A percentile compares a stretch with the other conserved stretches of the same genome.
Evolutionary conservation across 768 basidiomycete genomes (phyloP).

Genomic region (Tulasnella calospora): DNA sequence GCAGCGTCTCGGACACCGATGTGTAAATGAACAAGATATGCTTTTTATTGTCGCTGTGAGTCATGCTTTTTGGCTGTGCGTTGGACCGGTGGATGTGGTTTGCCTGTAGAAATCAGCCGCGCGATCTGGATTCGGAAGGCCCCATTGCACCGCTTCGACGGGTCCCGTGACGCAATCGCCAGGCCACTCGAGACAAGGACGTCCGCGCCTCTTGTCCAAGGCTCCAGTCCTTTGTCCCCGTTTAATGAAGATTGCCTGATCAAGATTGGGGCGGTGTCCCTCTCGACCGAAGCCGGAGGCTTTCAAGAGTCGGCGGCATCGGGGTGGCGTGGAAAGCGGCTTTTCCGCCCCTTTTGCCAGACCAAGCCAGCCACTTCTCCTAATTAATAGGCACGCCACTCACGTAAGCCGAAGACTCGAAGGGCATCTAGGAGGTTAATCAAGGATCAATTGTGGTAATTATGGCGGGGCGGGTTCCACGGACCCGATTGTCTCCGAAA

Average conservation of each 20-base stretch:
- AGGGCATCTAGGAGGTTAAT: neutral
- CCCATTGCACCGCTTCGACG: neutral
- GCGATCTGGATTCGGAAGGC: neutral
- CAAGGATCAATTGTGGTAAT: neutral
- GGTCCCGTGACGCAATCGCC: neutral
- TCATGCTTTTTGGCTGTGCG: neutral
- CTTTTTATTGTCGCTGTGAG: slow-evolving; percentile 3
- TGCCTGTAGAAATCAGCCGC: neutral
- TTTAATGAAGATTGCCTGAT: neutral
- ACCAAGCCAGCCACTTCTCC: neutral
- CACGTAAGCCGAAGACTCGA: neutral
- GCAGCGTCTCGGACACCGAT: slow-evolving; percentile 54
- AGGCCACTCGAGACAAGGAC: neutral
- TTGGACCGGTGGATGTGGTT: neutral
- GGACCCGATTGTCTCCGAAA: neutral
- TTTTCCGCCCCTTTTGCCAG: neutral
- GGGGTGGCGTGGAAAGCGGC: neutral
- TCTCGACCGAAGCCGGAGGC: neutral
- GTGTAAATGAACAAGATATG: slow-evolving; percentile 66
- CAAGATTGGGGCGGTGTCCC: neutral
- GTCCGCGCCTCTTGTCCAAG: neutral
- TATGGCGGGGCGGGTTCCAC: neutral
- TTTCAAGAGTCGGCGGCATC: neutral
- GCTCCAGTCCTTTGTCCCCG: neutral
- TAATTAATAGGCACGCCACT: too few relatives aligned